These are phyloP conservation scores for Colletotrichum cordylinicola DNA, from an alignment of 2,329 filamentous ascomycete genomes.

Conservation along the genomic window DNA sequence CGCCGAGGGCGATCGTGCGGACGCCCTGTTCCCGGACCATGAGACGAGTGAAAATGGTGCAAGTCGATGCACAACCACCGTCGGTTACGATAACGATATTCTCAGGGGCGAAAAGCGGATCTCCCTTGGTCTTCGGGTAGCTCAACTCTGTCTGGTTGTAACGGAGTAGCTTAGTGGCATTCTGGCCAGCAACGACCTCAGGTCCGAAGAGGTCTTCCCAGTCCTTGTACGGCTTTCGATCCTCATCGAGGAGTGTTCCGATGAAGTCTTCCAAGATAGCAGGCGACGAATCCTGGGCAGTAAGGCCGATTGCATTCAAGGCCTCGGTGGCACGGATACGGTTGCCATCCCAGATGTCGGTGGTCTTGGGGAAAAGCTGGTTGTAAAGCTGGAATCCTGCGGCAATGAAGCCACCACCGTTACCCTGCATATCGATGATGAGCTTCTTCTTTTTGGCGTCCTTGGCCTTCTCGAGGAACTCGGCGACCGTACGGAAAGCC, in stretches of 20 bases:
- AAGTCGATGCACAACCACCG: slow-evolving; percentile 65
- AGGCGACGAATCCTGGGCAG: background rate
- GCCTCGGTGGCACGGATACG: slow-evolving; percentile 23
- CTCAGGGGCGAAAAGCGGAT: slow-evolving; percentile 37
- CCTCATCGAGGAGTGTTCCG: slow-evolving; percentile 25
- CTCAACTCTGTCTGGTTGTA: background rate
- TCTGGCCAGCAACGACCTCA: background rate
- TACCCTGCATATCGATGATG: slow-evolving; percentile 67
- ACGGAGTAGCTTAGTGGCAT: slow-evolving; percentile 13
- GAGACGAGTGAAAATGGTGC: slow-evolving; percentile 61
- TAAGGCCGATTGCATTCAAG: slow-evolving; percentile 14
- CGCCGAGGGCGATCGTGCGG: slow-evolving; percentile 63
- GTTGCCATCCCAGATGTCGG: slow-evolving; percentile 18
- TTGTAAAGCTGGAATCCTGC: slow-evolving; percentile 55
- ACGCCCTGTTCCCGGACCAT: slow-evolving; percentile 58
- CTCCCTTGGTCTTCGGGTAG: background rate
- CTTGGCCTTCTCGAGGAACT: slow-evolving; percentile 52
- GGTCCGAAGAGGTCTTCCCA: slow-evolving; percentile 2
- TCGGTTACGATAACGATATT: slow-evolving; percentile 54
- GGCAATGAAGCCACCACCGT: slow-evolving; percentile 60
- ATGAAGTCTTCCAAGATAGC: background rate
- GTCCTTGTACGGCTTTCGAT: slow-evolving; percentile 36
- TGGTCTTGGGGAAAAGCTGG: slow-evolving; percentile 36
- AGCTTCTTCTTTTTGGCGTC: slow-evolving; percentile 60
- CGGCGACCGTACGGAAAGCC: slow-evolving; percentile 29